Evolutionary conservation across 768 basidiomycete genomes (phyloP).

Genomic region (Arthromyces matolae): DNA sequence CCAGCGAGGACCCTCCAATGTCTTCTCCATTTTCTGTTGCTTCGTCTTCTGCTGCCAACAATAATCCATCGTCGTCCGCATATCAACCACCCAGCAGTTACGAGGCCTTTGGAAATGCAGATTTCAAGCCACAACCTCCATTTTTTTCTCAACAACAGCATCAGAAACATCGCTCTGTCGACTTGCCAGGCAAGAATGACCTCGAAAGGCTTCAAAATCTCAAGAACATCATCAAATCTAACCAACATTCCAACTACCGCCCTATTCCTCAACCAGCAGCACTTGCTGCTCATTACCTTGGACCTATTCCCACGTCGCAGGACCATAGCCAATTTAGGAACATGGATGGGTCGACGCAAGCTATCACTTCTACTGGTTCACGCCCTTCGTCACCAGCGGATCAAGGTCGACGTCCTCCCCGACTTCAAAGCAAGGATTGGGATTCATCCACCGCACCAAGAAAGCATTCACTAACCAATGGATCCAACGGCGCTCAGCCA

Average conservation of each 20-base stretch:
- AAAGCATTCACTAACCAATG: slow-evolving; percentile 19
- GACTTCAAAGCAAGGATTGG: slow-evolving; percentile 28
- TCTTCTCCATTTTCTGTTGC: slow-evolving; percentile 36
- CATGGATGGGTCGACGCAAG: slow-evolving; percentile 30
- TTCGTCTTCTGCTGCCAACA: slow-evolving; percentile 27
- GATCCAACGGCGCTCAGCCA: slow-evolving; percentile 18
- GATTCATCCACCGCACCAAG: slow-evolving; percentile 16
- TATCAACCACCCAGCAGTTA: slow-evolving; percentile 36
- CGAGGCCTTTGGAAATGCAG: slow-evolving; percentile 32
- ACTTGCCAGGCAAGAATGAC: slow-evolving; percentile 53
- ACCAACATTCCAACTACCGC: slow-evolving; percentile 70
- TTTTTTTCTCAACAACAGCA: slow-evolving; percentile 17
- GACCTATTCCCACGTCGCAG: slow-evolving; percentile 34
- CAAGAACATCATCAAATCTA: slow-evolving; percentile 66
- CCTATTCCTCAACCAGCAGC: slow-evolving; percentile 62
- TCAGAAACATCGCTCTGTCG: slow-evolving; percentile 16
- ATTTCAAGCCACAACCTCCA: not conserved
- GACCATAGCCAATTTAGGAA: slow-evolving; percentile 17
- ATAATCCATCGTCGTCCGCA: slow-evolving; percentile 21
- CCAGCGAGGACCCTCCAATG: slow-evolving; percentile 49
- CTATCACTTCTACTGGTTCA: slow-evolving; percentile 24
- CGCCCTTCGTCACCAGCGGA: slow-evolving; percentile 21
- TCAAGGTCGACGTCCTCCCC: slow-evolving; percentile 20
- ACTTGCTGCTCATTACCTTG: slow-evolving; percentile 63
- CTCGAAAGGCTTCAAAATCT: slow-evolving; percentile 73